These are phyloP conservation scores for Coleophoma eucalyptorum DNA, from an alignment of 2,329 filamentous ascomycete species.

Conservation along the genomic window DNA sequence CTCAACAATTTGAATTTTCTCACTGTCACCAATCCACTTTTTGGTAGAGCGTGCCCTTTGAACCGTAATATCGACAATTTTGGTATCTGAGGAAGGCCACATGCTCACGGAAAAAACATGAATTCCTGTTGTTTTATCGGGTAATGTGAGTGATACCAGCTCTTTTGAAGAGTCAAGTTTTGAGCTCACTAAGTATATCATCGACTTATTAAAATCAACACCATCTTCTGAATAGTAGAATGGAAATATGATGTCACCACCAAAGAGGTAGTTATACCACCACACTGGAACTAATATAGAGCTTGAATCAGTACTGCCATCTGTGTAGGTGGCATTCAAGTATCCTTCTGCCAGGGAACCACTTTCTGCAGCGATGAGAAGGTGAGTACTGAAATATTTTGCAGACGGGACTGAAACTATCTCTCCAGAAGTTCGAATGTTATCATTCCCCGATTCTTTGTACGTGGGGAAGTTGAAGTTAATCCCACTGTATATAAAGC, in stretches of 20 bases:
- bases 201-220: slow-evolving; percentile 35
- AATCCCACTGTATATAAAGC: slow-evolving; percentile 33
- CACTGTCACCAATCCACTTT: slow-evolving; percentile 28
- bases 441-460: slow-evolving; percentile 28
- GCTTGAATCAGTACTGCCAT: slow-evolving; percentile 33
- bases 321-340: slow-evolving; percentile 36
- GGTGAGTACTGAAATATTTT: slow-evolving; percentile 35
- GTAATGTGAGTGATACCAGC: slow-evolving; percentile 35
- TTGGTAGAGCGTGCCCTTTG: slow-evolving; percentile 37
- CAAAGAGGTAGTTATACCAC: slow-evolving; percentile 32
- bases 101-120: slow-evolving; percentile 39
- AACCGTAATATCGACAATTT: slow-evolving; percentile 20
- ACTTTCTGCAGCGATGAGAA: slow-evolving; percentile 36
- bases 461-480: slow-evolving; percentile 37
- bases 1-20: slow-evolving; percentile 35
- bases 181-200: slow-evolving; percentile 39
- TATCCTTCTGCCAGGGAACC: slow-evolving; percentile 28
- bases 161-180: slow-evolving; percentile 31
- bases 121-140: slow-evolving; percentile 29
- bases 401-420: slow-evolving; percentile 23
- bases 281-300: slow-evolving; percentile 37
- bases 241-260: slow-evolving; percentile 40
- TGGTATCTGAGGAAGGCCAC: slow-evolving; percentile 25
- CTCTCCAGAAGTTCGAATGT: slow-evolving; percentile 37
- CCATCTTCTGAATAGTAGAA: slow-evolving; percentile 32